Conservation (phyloP, 2,329 filamentous ascomycete species). For the Fusarium setosum region DNA sequence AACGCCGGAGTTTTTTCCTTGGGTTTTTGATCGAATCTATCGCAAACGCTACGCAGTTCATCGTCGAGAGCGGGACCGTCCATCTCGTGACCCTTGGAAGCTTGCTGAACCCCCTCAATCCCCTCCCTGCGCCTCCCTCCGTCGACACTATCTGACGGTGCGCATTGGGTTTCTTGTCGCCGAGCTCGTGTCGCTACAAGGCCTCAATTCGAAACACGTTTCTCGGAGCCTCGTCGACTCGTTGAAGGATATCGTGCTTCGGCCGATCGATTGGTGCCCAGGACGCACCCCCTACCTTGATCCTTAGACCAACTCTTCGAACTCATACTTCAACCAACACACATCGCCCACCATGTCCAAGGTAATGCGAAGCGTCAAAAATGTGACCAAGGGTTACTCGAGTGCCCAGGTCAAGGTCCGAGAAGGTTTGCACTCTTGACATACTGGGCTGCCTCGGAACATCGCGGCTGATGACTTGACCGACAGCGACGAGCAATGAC, state of each 20-base stretch:
- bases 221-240: conserved; percentile 14
- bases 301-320: conserved; percentile 8
- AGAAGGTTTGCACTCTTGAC: conserved; percentile 75
- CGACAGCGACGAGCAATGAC: conserved; percentile 95
- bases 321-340: conserved; percentile 10
- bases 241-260: conserved; percentile 23
- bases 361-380: conserved; percentile 97
- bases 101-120: conserved; percentile 37
- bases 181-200: conserved; percentile 21
- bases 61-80: conserved; percentile 18
- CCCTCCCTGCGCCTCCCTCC: conserved; percentile 27
- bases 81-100: conserved; percentile 36
- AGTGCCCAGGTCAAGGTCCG: conserved; percentile 97
- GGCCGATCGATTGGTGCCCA: conserved; percentile 36
- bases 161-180: conserved; percentile 29
- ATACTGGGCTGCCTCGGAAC: neutral
- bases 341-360: conserved; percentile 80
- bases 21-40: conserved; percentile 11
- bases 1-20: conserved; percentile 3
- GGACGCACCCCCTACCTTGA: conserved; percentile 23
- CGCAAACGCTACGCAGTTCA: conserved; percentile 25
- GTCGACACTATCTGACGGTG: conserved; percentile 28
- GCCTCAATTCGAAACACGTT: conserved; percentile 1
- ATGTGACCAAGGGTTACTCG: conserved; percentile 99
- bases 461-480: conserved; percentile 31